phyloP scores from a whole-genome alignment of 2,329 filamentous ascomycete species.

The Sordariomycetes sp. region DNA sequence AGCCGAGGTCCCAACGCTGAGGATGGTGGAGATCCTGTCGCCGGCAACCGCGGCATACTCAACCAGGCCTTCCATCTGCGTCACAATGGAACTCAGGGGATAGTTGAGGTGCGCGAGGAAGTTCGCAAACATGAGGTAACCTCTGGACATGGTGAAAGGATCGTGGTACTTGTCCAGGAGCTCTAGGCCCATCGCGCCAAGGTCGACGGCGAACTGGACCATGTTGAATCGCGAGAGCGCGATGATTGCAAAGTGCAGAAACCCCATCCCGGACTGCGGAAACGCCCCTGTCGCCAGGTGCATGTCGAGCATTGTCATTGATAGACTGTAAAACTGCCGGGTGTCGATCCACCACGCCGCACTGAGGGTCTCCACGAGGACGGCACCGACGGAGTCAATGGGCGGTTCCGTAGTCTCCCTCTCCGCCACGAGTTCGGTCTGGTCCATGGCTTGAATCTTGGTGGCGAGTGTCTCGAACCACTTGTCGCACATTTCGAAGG shows the following conservation, averaged over 20 bases:
- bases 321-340: conserved; percentile 61
- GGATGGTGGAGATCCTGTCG: conserved; percentile 60
- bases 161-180: conserved; percentile 54
- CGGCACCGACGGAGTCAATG: conserved; percentile 54
- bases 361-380: conserved; percentile 58
- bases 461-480: conserved; percentile 57
- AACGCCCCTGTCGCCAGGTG: conserved; percentile 55
- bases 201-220: conserved; percentile 54
- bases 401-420: conserved; percentile 35
- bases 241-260: conserved; percentile 58
- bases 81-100: conserved; percentile 46
- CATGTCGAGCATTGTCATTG: conserved; percentile 54
- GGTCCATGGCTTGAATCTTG: conserved; percentile 48
- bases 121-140: conserved; percentile 56
- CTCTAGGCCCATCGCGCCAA: conserved; percentile 52
- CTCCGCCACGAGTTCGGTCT: conserved; percentile 28
- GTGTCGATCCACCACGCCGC: conserved; percentile 66
- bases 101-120: conserved; percentile 62
- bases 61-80: conserved; percentile 52
- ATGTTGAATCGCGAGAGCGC: conserved; percentile 61
- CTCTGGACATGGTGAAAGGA: conserved; percentile 55
- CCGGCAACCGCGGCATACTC: conserved; percentile 57
- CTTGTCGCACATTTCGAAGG: conserved; percentile 66
- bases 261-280: conserved; percentile 58
- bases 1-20: conserved; percentile 59